Base-by-base conservation (phyloP, 257 asterid species). In the Haberlea rhodopensis region DNA sequence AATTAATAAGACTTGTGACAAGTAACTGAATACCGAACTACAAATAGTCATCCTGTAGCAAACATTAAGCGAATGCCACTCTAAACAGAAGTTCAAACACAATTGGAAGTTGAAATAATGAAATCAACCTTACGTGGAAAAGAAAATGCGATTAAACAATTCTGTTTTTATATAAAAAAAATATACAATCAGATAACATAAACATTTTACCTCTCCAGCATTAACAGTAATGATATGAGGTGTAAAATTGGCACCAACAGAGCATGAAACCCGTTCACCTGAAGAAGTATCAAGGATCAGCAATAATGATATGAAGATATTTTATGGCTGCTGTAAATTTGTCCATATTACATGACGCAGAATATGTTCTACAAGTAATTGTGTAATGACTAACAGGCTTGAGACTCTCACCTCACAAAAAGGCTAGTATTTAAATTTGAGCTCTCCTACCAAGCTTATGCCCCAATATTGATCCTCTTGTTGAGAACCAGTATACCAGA, bases 251-350 rank as follows among this genome's bases (percentile, higher is more conserved):
- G 96, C 90, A 61, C 95, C 94, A 26, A 81, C 91, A 20, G 96
- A 83, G 73, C 90, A 75, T 31, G 96, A 81, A 78, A 88, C 84
- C 95, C 83, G 78, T 61, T 88, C 96, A 57, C 95, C 98, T 91
- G 79, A 68, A 76, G 26, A 45, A 52, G 54, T 10, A 71, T 18
- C 24, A 52, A 57, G n/a, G n/a, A n/a, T n/a, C 54, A 73, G 69
- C 15, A 73, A 66, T 43, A 34, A n/a, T n/a, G n/a, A n/a, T n/a
- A n/a, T n/a, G n/a, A n/a, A n/a, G n/a, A n/a, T n/a, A n/a, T n/a
- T n/a, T n/a, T n/a, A n/a, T n/a, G n/a, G n/a, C n/a, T n/a, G n/a
- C n/a, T n/a, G n/a, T n/a, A n/a, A n/a, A n/a, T n/a, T n/a, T n/a
- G n/a, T n/a, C n/a, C n/a, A n/a, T n/a, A n/a, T n/a, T n/a, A n/a